A percentile compares a stretch with the other conserved stretches of the same genome.
These are phyloP conservation scores for Globisporangium cystogenes DNA, from an alignment of 352 stramenopile species.

Conservation along the genomic window DNA sequence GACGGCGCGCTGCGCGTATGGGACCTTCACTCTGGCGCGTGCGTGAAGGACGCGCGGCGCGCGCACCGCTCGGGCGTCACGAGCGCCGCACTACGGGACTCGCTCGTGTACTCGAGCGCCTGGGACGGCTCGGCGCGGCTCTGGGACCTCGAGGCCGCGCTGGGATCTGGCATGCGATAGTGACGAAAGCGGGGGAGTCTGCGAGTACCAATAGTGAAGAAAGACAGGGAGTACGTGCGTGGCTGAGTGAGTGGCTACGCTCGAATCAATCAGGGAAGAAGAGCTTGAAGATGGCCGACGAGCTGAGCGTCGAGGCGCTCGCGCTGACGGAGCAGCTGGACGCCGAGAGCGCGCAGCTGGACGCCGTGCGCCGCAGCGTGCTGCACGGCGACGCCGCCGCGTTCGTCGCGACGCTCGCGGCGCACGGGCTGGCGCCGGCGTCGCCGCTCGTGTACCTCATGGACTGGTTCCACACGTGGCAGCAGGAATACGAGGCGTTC, in stretches of 20 bases:
- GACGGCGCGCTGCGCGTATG: conserved; percentile 67
- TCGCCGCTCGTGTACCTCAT: conserved; percentile 67
- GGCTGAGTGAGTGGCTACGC: neutral
- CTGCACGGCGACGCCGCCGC: conserved; percentile 38
- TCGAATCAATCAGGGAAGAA: no score
- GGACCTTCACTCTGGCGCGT: conserved; percentile 78
- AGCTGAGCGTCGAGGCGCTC: conserved; percentile 40
- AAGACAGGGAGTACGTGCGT: neutral
- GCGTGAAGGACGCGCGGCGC: conserved; percentile 36
- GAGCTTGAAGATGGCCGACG: conserved; percentile 14
- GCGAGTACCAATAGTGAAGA: neutral
- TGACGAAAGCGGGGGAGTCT: neutral
- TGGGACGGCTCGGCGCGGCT: conserved; percentile 72
- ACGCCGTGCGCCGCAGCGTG: conserved; percentile 58
- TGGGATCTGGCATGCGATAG: neutral
- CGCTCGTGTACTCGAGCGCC: conserved; percentile 60
- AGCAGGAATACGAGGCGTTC: conserved; percentile 83
- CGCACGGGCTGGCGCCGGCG: conserved; percentile 21
- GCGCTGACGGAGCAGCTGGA: conserved; percentile 27
- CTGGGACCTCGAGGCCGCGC: conserved; percentile 46
- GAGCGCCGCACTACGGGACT: conserved; percentile 51
- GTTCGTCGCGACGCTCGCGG: conserved; percentile 31
- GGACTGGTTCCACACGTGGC: conserved; percentile 85
- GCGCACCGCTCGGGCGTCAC: conserved; percentile 63
- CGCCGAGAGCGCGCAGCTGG: conserved; percentile 29